Base-by-base conservation (phyloP, 257 asterid species). In the Parsonsia alboflavescens region DNA sequence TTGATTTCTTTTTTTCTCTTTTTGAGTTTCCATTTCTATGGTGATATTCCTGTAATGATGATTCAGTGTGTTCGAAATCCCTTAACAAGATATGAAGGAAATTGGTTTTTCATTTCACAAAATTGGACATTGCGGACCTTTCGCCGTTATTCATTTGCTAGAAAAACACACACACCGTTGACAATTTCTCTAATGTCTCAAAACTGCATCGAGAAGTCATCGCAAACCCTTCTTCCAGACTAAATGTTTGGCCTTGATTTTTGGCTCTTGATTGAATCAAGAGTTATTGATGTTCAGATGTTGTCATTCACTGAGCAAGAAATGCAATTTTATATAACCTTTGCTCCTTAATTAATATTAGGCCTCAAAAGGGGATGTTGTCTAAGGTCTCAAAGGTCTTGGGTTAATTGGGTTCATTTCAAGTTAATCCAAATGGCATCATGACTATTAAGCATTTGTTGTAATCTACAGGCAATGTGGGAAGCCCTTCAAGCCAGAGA, bases 401-500 rank as follows among this genome's bases (percentile, higher is more conserved):
- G 46, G 46, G 8, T 39, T 1, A 58, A 42, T 3, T 56, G 16
- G 30, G 41, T 26, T 12, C 7, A 10, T 45, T 28, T 4, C 42
- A n/a, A 56, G 12, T 21, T 8, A 19, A 22, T 44, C 41, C 2
- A 10, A n/a, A 16, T 58, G 24, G 11, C 41, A 3, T 16, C 6
- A 6, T 41, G 46, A 62, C 46, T 10, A 30, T 10, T 36, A 9
- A 36, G 10, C 50, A 41, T 17, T 41, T 44, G 39, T 0, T 24
- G 56, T 45, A 17, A 39, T 53, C 17, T 76, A 79, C 86, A 91
- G 97, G 72, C 97, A 91, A 82, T 91, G 97, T 68, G 88, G 89
- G 78, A 91, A 92, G 86, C 85, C 86, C 67, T 91, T 94, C 88
- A 89, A 89, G 82, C 97, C 97, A 33, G 96, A 89, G 84, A 90